Base-by-base conservation (phyloP, 2,329 filamentous ascomycete species). In the Fusarium poae region DNA sequence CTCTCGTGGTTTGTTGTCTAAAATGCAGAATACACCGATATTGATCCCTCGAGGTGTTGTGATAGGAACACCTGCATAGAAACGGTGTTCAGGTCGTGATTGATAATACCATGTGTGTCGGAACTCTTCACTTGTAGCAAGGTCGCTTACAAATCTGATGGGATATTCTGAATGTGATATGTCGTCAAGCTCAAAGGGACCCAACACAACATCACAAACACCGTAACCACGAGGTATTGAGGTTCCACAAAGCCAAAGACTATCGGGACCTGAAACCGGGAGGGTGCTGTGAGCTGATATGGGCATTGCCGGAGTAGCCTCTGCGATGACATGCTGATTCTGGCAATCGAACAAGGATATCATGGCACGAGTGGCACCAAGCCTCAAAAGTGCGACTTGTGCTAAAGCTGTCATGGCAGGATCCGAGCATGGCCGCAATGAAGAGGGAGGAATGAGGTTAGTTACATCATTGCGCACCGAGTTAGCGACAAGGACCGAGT, bases 331-430 rank as follows among this genome's bases (percentile, higher is more conserved):
- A 63, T 85, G 81, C 62, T 88, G 84, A 45, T 79, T 71, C 6
- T 78, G 76, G 6, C 74, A 75, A 65, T 86, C 85, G 62, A 88
- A 86, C 20, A 88, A 75, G 2, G 85, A 87, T 48, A 88, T 79
- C 23, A 86, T 68, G 18, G 79, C 76, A 30, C 84, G 79, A 21
- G 77, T 73, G 6, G 77, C 78, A n/a, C 79, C 76, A 6, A 86
- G 75, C 16, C 81, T 79, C 53, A 81, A 74, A 7, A 80, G 77
- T 2, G 79, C 84, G 6, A 87, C 78, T 69, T 87, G 83, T 21
- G 84, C 84, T 52, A 86, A 81, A 8, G 82, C 80, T 2, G 83
- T 85, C 44, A 88, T 77, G 51, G 76, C 75, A 12, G 77, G 68
- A 54, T 84, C 82, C n/a, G 70, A 62, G 45, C 76, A 77, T 12